Conservation (phyloP, 371 early-diverging fungal species). For the Pancytospora philotis region DNA sequence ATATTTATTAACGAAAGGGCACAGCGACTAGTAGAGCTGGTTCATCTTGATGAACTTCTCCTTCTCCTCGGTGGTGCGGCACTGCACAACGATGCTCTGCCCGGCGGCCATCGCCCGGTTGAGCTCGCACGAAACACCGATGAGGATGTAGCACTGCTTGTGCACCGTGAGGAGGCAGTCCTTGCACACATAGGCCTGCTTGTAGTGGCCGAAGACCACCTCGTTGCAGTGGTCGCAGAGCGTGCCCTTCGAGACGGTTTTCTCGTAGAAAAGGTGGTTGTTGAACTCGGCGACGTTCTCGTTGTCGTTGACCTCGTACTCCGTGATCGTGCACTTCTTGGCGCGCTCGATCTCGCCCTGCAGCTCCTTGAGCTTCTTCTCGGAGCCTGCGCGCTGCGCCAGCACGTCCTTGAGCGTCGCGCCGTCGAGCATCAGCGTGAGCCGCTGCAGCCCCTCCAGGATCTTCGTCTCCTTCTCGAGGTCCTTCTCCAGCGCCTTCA, state of each 20-base stretch:
- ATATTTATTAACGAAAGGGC: no score
- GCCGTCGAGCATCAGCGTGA: constrained; percentile 37
- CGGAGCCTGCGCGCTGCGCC: constrained; percentile 50
- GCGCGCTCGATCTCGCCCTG: constrained; percentile 45
- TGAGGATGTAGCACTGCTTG: constrained; percentile 55
- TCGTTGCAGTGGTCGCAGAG: constrained; percentile 54
- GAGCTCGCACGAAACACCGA: constrained; percentile 55
- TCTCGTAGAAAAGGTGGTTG: constrained; percentile 48
- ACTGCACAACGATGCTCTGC: constrained; percentile 41
- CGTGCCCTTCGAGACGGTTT: constrained; percentile 40
- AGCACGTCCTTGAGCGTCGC: constrained; percentile 38
- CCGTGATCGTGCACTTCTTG: constrained; percentile 14
- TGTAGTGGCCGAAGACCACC: constrained; percentile 35
- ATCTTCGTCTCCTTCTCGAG: constrained; percentile 54
- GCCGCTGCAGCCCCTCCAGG: constrained; percentile 50
- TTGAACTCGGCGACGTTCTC: constrained; percentile 51
- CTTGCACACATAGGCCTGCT: constrained; percentile 54
- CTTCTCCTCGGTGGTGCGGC: constrained; percentile 55
- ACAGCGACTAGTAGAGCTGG: constrained; percentile 16
- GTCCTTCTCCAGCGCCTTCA: constrained; percentile 42
- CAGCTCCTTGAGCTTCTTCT: constrained; percentile 50
- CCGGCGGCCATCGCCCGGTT: constrained; percentile 54
- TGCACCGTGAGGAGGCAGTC: constrained; percentile 57
- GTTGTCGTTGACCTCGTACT: constrained; percentile 19
- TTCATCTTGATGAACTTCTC: constrained; percentile 43